A percentile compares a stretch with the other conserved stretches of the same genome.
Evolutionary conservation across 768 basidiomycete genomes (phyloP).

Genomic region (Pleurotus djamor): DNA sequence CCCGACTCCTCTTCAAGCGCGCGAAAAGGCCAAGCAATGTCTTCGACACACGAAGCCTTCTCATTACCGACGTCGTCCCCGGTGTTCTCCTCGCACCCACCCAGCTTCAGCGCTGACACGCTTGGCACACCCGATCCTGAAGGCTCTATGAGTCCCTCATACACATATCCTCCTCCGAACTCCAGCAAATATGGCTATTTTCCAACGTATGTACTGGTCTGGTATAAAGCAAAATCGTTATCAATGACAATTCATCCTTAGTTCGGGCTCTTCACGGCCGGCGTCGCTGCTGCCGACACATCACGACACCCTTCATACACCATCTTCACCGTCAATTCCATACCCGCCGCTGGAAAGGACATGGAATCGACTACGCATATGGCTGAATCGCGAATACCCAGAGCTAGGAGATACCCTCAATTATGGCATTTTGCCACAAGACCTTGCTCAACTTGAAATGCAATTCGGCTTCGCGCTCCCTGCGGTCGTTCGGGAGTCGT

Average conservation of each 20-base stretch:
- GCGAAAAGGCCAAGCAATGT: conserved; percentile 65
- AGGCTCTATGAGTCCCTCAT: conserved; percentile 44
- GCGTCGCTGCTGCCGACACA: conserved; percentile 69
- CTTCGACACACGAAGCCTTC: conserved; percentile 85
- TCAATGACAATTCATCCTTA: conserved; percentile 13
- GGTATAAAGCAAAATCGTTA: too few species aligned
- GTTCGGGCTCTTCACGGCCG: conserved; percentile 38
- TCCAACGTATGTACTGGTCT: conserved; percentile 43
- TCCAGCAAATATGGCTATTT: conserved; percentile 57
- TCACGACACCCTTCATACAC: conserved; percentile 46
- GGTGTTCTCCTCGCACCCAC: conserved; percentile 46
- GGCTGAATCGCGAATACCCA: conserved; percentile 85
- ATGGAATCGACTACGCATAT: conserved; percentile 81
- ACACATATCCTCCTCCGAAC: conserved; percentile 79
- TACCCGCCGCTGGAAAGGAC: conserved; percentile 84
- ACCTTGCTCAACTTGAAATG: conserved; percentile 80
- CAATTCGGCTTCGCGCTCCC: conserved; percentile 86
- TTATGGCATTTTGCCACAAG: conserved; percentile 79
- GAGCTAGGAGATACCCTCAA: conserved; percentile 96
- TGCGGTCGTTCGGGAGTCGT: conserved; percentile 85
- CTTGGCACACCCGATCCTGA: conserved; percentile 48
- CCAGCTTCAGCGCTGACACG: conserved; percentile 57
- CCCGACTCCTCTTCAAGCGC: conserved; percentile 43
- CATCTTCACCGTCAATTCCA: conserved; percentile 33
- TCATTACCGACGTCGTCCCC: conserved; percentile 79